phyloP scores from a whole-genome alignment of 495 filamentous ascomycete genomes.

The Schizothecium vesticola region DNA sequence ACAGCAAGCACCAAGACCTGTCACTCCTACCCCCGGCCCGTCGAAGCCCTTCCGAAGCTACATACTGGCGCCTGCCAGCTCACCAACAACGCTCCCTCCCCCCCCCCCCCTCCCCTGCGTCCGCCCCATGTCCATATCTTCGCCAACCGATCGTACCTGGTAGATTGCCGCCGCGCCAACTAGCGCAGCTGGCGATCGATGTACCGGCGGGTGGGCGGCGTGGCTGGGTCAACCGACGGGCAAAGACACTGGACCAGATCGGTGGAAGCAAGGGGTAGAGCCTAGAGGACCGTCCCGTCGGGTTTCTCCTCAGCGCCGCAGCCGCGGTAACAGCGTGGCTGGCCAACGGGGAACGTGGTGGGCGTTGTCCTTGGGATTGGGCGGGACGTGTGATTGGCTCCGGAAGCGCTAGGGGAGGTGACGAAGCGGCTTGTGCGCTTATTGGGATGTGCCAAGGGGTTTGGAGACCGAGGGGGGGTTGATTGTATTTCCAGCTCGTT shows the following conservation, averaged over 20 bases:
- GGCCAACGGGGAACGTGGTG: too few species aligned
- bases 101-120: neutral
- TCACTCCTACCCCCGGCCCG: too few species aligned
- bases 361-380: neutral
- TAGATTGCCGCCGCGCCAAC: neutral
- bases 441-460: neutral
- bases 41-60: neutral
- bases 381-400: neutral
- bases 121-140: neutral
- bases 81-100: neutral
- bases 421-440: neutral
- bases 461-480: neutral
- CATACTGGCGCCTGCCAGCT: neutral
- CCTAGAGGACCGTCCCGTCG: neutral
- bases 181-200: neutral
- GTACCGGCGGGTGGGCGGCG: neutral
- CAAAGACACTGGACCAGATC: neutral
- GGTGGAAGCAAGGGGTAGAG: neutral
- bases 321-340: neutral
- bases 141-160: neutral
- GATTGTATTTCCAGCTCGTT: too few species aligned
- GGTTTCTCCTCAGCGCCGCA: neutral
- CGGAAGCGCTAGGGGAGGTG: slow-evolving; percentile 2
- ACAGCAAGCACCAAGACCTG: neutral
- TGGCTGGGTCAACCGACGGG: neutral